Base-by-base conservation (phyloP, 306 rosid genomes). In the Prunus mume region DNA sequence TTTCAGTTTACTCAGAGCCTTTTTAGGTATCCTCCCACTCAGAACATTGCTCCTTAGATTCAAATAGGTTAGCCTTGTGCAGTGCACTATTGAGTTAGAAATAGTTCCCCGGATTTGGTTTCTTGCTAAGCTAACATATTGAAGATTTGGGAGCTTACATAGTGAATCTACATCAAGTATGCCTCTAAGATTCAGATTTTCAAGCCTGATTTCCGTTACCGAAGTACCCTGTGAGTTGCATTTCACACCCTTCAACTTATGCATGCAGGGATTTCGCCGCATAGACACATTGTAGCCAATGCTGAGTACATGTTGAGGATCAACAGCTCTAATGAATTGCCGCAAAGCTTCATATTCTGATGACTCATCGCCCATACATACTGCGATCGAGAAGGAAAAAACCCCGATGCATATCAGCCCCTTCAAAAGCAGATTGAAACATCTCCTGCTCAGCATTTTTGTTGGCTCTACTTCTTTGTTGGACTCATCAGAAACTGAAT, bases 21-120 rank as follows among this genome's bases (percentile, higher is more conserved):
- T 56, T 62, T 62, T 56, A 25, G 96, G 90, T 55, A 93, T 41
- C 69, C 22, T 83, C 62, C 96, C 96, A 78, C 84, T 88, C 71
- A 91, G 66, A 58, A 80, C 72, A 78, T 88, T 89, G 80, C 70
- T 72, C 56, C 88, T 83, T 17, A 89, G 71, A 84, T 93, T 87
- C 38, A 87, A 80, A 73, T 78, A 79, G 47, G 75, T 47, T 83
- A 93, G 78, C 73, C 81, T 83, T 75, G 74, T 79, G 81, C 96
- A 89, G 24, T 76, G 64, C 77, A 79, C 25, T 74, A 88, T 72
- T 17, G 90, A 83, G 69, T 49, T 19, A 24, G 84, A 78, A 73
- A 83, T 73, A 63, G 64, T 78, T 45, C 87, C 87, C 65, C 75
- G 57, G 47, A 81, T 75, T 49, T 46, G 50, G 62, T 86, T 86